phyloP scores from a whole-genome alignment of 148 eudicot species.

The Pharnaceum exiguum region DNA sequence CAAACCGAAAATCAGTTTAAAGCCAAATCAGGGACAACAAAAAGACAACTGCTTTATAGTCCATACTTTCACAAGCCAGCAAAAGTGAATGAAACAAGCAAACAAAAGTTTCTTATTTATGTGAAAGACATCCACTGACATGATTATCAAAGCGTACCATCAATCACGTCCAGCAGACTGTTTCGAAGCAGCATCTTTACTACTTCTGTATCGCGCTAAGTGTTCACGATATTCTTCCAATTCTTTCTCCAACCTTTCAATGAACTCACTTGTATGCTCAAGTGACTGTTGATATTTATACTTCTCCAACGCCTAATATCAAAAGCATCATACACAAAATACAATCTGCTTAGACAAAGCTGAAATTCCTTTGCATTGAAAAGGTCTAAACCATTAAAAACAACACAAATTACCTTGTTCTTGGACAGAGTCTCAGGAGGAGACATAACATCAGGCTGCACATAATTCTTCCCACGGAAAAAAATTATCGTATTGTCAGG shows the following conservation, averaged over 20 bases:
- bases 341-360: not conserved
- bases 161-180: constrained; percentile 14
- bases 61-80: not conserved
- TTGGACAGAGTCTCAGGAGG: constrained; percentile 89
- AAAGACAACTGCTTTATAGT: too few species aligned
- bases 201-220: constrained; percentile 47
- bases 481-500: constrained; percentile 82
- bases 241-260: constrained; percentile 86
- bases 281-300: constrained; percentile 82
- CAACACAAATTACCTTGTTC: constrained; percentile 53
- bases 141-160: constrained; percentile 15
- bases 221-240: constrained; percentile 82
- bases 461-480: constrained; percentile 94
- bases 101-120: not conserved
- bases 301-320: constrained; percentile 80
- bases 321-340: not conserved
- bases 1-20: too few species aligned
- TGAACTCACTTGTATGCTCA: constrained; percentile 93
- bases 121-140: not conserved
- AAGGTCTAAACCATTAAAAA: not conserved
- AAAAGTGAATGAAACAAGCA: not conserved
- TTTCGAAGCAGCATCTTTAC: constrained; percentile 29
- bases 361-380: not conserved
- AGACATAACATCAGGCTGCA: constrained; percentile 80
- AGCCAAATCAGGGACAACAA: too few species aligned